Percentiles rank a stretch among this genome's conserved stretches.
phyloP scores from a whole-genome alignment of 2,329 filamentous ascomycete species.

The Microcera coccophila region DNA sequence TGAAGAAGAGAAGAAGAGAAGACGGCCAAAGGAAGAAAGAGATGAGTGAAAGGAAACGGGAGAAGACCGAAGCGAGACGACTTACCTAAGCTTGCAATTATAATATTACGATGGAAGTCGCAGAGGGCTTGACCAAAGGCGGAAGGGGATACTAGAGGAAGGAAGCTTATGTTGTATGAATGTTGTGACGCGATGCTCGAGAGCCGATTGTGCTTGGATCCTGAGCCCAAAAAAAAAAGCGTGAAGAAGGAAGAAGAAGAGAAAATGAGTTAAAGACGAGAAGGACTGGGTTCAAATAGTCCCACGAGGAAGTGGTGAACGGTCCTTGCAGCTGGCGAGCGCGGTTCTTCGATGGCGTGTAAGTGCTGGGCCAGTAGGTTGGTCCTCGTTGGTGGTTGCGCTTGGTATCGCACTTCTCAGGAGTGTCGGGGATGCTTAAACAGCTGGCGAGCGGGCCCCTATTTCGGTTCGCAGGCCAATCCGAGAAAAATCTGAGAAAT shows the following conservation, averaged over 20 bases:
- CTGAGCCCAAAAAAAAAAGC: slow-evolving; percentile 6
- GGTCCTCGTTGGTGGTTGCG: background rate
- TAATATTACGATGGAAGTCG: background rate
- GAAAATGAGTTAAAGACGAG: slow-evolving; percentile 2
- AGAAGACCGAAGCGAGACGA: no score
- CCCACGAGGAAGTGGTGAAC: background rate
- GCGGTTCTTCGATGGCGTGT: background rate
- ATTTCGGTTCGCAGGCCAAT: no score
- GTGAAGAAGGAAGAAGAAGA: slow-evolving; percentile 12
- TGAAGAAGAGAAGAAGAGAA: slow-evolving; percentile 13
- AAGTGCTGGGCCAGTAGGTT: background rate
- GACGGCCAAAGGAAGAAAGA: no score
- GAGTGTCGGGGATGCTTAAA: background rate
- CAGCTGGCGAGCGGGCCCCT: background rate
- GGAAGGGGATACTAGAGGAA: slow-evolving; percentile 4
- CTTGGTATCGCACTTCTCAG: background rate
- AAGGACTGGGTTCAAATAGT: slow-evolving; percentile 6
- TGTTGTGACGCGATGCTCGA: slow-evolving; percentile 15
- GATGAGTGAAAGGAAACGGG: no score
- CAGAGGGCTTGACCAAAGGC: background rate
- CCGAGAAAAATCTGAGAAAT: no score
- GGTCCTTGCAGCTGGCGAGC: background rate
- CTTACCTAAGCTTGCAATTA: slow-evolving; percentile 4
- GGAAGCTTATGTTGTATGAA: slow-evolving; percentile 7
- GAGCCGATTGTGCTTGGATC: background rate